Base-by-base conservation (phyloP, 129 eudicot species). In the Smallanthus sonchifolius region DNA sequence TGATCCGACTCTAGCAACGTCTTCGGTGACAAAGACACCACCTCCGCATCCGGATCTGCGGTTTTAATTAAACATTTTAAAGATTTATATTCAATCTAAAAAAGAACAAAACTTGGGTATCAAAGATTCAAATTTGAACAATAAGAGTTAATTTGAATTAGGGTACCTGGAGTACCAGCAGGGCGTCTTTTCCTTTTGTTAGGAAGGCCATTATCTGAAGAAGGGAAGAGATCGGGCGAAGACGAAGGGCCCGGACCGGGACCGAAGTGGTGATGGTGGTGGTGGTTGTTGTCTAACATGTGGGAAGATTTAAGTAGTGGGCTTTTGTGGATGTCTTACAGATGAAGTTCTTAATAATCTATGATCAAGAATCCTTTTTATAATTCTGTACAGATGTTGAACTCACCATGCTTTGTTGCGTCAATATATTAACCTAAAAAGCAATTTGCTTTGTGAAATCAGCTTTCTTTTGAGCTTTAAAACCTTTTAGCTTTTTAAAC, bases 31-130 rank as follows among this genome's bases (percentile, higher is more conserved):
- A 87, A 75, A 0, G 92, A 84, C 10, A 87, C 89, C 13, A 87
- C 92, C 61, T 87, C 89, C 13, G 92, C 92, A 80, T 87, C 92
- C 17, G 92, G 92, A 87, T 87, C 92, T 85, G 73, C 68, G 44
- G 19, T 24, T 24, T 24, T 24, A 24, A 30, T 55, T 65, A 11
- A 51, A 64, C 78, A 72, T 70, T 55, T 44, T 9, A 9, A 73
- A 16, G 63, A 10, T 14, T 52, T 17, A 70, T n/a, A n/a, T n/a
- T 70, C 75, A 3, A 5, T 70, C 11, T 7, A 49, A 9, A 16
- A 63, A 6, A 6, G 2, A 48, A 57, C 24, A 38, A 37, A 7
- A 6, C 17, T 34, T 5, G 8, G 0, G 42, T 34, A 32, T 32
- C 9, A 35, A n/a, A n/a, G n/a, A n/a, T n/a, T n/a, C n/a, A n/a